Percentiles rank a stretch among this genome's conserved stretches.
Evolutionary conservation across 1,284 basidiomycete genomes (phyloP).

Genomic region (Cutaneotrichosporon curvatum): DNA sequence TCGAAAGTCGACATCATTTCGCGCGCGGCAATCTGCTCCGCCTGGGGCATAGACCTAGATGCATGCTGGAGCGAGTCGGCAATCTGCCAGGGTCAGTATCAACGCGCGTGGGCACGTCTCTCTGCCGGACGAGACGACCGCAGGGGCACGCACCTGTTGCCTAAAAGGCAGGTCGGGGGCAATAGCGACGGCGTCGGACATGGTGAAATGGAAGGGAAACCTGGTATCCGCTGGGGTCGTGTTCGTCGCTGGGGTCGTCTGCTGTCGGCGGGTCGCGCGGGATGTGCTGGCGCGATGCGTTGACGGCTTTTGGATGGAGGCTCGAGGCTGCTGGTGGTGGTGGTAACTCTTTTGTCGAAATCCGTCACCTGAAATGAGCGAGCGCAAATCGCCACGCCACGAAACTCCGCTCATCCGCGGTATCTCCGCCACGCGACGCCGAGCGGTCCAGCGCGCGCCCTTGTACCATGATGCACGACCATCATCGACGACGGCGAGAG

Average conservation of each 20-base stretch:
- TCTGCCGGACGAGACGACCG: too few species aligned
- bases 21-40: constrained; percentile 58
- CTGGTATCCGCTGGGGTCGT: constrained; percentile 4
- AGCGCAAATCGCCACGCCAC: not conserved
- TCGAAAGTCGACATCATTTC: constrained; percentile 62
- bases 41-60: constrained; percentile 55
- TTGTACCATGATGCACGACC: not conserved
- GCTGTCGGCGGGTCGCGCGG: not conserved
- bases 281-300: not conserved
- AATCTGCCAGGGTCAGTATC: constrained; percentile 8
- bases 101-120: too few species aligned
- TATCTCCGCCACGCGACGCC: not conserved
- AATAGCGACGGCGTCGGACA: constrained; percentile 70
- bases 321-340: not conserved
- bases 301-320: not conserved
- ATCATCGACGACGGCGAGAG: not conserved
- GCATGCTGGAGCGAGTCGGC: constrained; percentile 54
- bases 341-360: too few species aligned
- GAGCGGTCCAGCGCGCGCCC: too few species aligned
- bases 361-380: too few species aligned
- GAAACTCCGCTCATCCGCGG: not conserved
- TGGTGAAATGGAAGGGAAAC: constrained; percentile 14
- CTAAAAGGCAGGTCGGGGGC: constrained; percentile 82
- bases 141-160: constrained; percentile 58
- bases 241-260: constrained; percentile 2